phyloP scores from a whole-genome alignment of 2,329 filamentous ascomycete genomes.

The Sporothrix luriei region DNA sequence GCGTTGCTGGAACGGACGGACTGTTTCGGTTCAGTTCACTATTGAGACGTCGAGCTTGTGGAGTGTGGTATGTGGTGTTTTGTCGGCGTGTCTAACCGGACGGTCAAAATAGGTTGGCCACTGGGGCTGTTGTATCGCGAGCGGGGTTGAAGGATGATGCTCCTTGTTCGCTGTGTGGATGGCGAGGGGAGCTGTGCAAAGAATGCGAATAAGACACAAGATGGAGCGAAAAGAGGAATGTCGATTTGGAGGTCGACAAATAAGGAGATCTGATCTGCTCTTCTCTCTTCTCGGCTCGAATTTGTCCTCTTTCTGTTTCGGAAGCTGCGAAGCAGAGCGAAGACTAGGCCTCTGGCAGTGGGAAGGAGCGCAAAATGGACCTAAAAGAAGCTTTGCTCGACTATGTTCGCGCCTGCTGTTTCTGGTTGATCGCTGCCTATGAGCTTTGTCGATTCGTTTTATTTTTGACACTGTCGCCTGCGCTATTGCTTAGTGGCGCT shows the following conservation, averaged over 20 bases:
- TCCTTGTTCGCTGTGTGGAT: background rate
- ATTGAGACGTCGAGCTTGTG: too few relatives aligned
- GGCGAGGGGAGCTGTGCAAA: background rate
- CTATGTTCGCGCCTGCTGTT: background rate
- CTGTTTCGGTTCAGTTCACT: too few relatives aligned
- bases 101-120: too few relatives aligned
- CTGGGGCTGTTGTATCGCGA: background rate
- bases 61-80: too few relatives aligned
- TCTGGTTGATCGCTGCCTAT: background rate
- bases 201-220: background rate
- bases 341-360: background rate
- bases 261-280: background rate
- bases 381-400: background rate
- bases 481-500: conserved; percentile 25
- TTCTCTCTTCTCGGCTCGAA: background rate
- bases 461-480: conserved; percentile 19
- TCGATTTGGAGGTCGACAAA: background rate
- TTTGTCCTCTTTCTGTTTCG: background rate
- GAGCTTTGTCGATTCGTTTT: background rate
- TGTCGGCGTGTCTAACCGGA: background rate
- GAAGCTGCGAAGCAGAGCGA: background rate
- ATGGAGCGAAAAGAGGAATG: background rate
- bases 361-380: background rate
- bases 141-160: background rate
- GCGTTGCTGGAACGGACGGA: too few relatives aligned